These are phyloP conservation scores for Penicillium antarcticum DNA, from an alignment of 495 filamentous ascomycete genomes.

Conservation along the genomic window DNA sequence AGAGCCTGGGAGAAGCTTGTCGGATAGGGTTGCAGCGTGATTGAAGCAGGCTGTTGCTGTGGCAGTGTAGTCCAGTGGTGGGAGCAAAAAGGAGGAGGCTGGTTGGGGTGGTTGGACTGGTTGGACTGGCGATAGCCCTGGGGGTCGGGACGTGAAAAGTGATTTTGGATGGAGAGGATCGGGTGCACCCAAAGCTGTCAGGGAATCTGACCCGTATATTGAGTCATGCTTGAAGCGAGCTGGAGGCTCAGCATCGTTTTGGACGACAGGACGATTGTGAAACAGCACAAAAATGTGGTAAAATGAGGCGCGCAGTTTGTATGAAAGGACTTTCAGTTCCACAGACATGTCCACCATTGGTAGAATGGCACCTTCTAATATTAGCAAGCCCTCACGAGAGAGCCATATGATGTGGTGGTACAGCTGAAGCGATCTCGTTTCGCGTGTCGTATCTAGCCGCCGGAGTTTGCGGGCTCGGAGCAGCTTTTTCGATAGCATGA, in stretches of 20 bases:
- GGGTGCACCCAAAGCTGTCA: constrained; percentile 5
- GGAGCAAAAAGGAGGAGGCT: constrained; percentile 65
- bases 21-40: constrained; percentile 71
- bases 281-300: constrained; percentile 97
- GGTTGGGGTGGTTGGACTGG: constrained; percentile 49
- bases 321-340: constrained; percentile 81
- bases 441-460: constrained; percentile 72
- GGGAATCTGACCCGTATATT: constrained; percentile 22
- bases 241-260: constrained; percentile 38
- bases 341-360: constrained; percentile 68
- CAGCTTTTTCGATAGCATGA: constrained; percentile 82
- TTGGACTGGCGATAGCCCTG: constrained; percentile 31
- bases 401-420: constrained; percentile 97
- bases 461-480: constrained; percentile 78
- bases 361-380: constrained; percentile 82
- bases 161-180: not conserved
- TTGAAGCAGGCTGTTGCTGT: constrained; percentile 77
- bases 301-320: constrained; percentile 89
- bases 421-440: constrained; percentile 73
- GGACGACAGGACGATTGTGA: constrained; percentile 70
- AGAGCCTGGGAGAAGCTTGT: constrained; percentile 72
- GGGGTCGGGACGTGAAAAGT: constrained; percentile 22
- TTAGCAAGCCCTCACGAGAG: constrained; percentile 81
- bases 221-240: constrained; percentile 23
- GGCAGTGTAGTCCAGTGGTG: constrained; percentile 77